Conservation (phyloP, 345 rosid species). For the Bruguiera gymnorhiza region DNA sequence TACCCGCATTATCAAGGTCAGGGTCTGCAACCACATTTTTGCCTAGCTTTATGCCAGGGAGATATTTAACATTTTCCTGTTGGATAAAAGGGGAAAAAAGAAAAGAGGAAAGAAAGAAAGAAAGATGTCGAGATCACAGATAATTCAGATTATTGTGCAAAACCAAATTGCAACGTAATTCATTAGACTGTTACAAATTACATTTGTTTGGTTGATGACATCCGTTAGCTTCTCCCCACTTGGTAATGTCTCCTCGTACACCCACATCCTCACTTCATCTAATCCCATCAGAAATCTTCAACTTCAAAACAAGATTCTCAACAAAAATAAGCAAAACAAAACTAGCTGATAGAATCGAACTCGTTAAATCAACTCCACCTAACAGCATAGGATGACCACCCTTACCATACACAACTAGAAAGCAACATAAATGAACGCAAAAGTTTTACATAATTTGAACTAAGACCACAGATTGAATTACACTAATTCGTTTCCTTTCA, state of each 20-base stretch:
- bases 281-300: conserved; percentile 14
- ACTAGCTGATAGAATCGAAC: neutral
- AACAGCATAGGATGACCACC: too few species aligned
- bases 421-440: too few species aligned
- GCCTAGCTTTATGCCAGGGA: conserved; percentile 90
- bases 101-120: conserved; percentile 2
- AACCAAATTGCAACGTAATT: neutral
- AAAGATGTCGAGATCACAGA: neutral
- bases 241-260: conserved; percentile 78
- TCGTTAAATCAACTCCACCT: too few species aligned
- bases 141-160: neutral
- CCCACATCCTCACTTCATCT: conserved; percentile 99
- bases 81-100: too few species aligned
- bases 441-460: too few species aligned
- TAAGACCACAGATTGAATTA: too few species aligned
- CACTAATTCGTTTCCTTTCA: too few species aligned
- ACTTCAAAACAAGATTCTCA: conserved; percentile 1
- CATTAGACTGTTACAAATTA: conserved; percentile 48
- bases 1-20: conserved; percentile 86
- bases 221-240: conserved; percentile 89
- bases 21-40: conserved; percentile 80
- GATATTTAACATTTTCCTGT: conserved; percentile 87
- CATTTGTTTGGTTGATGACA: conserved; percentile 79
- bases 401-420: too few species aligned
- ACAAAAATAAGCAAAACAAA: too few species aligned